phyloP scores from a whole-genome alignment of 2,329 filamentous ascomycete genomes.

The Waltergamsia citrina region DNA sequence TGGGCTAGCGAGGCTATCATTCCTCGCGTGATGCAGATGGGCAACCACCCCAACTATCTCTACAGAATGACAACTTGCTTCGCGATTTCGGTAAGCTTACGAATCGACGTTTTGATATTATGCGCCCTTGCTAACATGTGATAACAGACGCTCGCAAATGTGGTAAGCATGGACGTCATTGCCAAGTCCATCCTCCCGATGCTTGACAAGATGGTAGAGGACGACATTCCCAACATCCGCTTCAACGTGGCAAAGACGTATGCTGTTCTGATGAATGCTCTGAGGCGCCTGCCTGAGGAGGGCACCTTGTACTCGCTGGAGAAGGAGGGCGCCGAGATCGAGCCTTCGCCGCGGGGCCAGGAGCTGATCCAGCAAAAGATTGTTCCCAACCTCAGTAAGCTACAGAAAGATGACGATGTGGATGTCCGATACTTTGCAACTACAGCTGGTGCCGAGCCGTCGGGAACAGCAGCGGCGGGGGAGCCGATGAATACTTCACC shows the following conservation, averaged over 20 bases:
- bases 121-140: background rate
- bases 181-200: constrained; percentile 90
- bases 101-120: background rate
- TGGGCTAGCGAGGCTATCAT: constrained; percentile 98
- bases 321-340: constrained; percentile 56
- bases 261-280: constrained; percentile 76
- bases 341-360: constrained; percentile 61
- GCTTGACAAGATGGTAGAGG: constrained; percentile 84
- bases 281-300: constrained; percentile 81
- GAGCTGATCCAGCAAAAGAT: constrained; percentile 81
- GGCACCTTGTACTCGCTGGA: constrained; percentile 80
- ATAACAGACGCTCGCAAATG: constrained; percentile 76
- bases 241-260: constrained; percentile 99
- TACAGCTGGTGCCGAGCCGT: constrained; percentile 61
- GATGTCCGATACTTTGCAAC: constrained; percentile 98
- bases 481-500: constrained; percentile 59
- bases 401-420: constrained; percentile 95
- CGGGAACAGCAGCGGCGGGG: constrained; percentile 38
- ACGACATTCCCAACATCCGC: constrained; percentile 97
- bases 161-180: constrained; percentile 89
- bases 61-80: constrained; percentile 99
- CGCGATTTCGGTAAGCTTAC: constrained; percentile 76
- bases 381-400: constrained; percentile 82
- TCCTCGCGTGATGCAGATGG: constrained; percentile 98
- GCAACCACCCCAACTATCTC: constrained; percentile 94